Conservation (phyloP, 495 filamentous ascomycete species). For the Glarea lozoyensis region DNA sequence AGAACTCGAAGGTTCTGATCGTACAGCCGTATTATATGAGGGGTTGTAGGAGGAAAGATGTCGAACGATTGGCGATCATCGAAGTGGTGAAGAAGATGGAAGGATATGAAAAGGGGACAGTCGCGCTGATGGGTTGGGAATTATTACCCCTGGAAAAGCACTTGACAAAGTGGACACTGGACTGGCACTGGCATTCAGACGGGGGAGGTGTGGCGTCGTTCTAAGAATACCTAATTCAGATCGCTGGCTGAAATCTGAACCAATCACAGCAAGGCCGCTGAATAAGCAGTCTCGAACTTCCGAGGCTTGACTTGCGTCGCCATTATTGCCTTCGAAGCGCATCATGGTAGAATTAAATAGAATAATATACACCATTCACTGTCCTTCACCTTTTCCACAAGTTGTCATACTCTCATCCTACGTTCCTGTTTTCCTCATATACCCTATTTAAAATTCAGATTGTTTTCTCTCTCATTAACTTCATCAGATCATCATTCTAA, state of each 20-base stretch:
- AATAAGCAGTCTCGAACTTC: too few species aligned
- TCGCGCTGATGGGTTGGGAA: neutral
- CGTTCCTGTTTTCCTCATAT: neutral
- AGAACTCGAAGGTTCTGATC: neutral
- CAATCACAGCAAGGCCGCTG: too few species aligned
- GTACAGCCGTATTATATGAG: neutral
- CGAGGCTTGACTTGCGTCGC: neutral
- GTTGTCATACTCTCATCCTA: neutral
- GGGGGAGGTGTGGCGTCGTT: neutral
- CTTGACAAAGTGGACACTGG: slow-evolving; percentile 2
- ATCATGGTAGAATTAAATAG: slow-evolving; percentile 13
- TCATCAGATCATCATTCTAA: too few species aligned
- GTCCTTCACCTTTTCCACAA: slow-evolving; percentile 1
- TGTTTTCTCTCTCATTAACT: too few species aligned
- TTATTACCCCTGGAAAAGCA: too few species aligned
- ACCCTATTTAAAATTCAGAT: too few species aligned
- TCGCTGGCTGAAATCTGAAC: too few species aligned
- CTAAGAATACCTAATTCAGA: too few species aligned
- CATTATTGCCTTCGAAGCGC: slow-evolving; percentile 3
- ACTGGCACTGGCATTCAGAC: neutral
- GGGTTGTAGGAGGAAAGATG: neutral
- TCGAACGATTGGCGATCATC: neutral
- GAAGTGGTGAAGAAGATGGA: neutral
- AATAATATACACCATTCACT: slow-evolving; percentile 2
- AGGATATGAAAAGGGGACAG: neutral